A percentile compares a stretch with the other conserved stretches of the same genome.
These are phyloP conservation scores for Mucor ambiguus DNA, from an alignment of 371 early-diverging fungal genomes.

Conservation along the genomic window DNA sequence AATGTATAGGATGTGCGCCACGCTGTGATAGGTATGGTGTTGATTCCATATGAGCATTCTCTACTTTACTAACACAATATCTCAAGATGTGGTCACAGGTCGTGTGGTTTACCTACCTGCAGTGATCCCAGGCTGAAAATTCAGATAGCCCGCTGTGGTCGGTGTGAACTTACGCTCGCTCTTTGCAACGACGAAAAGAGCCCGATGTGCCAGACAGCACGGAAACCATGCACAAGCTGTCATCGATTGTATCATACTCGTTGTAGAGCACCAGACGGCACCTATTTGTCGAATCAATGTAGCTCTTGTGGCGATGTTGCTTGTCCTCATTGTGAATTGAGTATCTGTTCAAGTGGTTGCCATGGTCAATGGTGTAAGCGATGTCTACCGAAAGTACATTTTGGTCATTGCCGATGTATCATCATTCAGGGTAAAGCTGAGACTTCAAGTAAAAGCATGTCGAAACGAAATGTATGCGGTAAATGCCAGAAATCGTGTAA, in stretches of 20 bases:
- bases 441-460: background rate
- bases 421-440: slow-evolving; percentile 10
- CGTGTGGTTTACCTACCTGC: slow-evolving; percentile 21
- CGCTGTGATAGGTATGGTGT: slow-evolving; percentile 25
- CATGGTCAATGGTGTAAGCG: slow-evolving; percentile 24
- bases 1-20: slow-evolving; percentile 27
- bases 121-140: slow-evolving; percentile 3
- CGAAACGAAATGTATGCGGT: slow-evolving; percentile 14
- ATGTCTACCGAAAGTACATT: slow-evolving; percentile 4
- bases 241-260: slow-evolving; percentile 21
- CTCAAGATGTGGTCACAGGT: slow-evolving; percentile 22
- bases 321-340: slow-evolving; percentile 23
- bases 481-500: slow-evolving; percentile 14
- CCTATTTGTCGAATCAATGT: slow-evolving; percentile 23
- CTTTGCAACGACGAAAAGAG: slow-evolving; percentile 19
- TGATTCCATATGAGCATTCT: too few relatives aligned
- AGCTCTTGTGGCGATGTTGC: slow-evolving; percentile 16
- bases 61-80: background rate
- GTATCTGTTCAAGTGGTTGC: slow-evolving; percentile 16
- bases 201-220: slow-evolving; percentile 10
- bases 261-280: slow-evolving; percentile 15
- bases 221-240: slow-evolving; percentile 14
- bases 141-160: slow-evolving; percentile 14
- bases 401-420: slow-evolving; percentile 20
- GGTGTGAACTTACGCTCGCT: slow-evolving; percentile 15